Percentiles rank a stretch among this genome's conserved stretches.
These are phyloP conservation scores for Ballota nigra DNA, from an alignment of 257 asterid genomes.

Conservation along the genomic window DNA sequence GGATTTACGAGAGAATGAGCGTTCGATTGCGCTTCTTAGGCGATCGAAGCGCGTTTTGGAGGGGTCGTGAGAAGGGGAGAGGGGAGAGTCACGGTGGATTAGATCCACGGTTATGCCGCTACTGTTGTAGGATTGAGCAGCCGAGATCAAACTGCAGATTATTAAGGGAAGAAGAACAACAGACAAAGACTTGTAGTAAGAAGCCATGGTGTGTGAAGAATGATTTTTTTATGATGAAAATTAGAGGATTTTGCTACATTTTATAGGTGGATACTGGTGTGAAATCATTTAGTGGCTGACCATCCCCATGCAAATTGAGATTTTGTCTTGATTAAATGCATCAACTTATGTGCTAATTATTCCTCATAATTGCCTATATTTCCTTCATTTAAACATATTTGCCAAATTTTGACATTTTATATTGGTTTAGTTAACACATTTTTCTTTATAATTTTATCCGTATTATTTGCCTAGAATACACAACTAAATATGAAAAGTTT, in stretches of 20 bases:
- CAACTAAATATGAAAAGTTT: too few species aligned
- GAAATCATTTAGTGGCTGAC: not conserved
- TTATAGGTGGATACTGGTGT: not conserved
- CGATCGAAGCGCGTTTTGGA: not conserved
- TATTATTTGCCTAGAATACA: too few species aligned
- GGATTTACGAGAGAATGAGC: conserved; percentile 28
- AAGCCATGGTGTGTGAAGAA: not conserved
- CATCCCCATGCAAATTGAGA: too few species aligned
- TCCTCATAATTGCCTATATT: too few species aligned
- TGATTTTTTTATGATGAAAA: not conserved
- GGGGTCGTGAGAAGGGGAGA: conserved; percentile 26
- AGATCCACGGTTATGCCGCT: conserved; percentile 51
- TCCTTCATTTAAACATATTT: too few species aligned
- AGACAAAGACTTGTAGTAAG: not conserved
- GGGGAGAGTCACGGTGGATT: conserved; percentile 43
- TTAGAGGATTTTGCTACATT: not conserved
- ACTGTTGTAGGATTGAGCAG: not conserved
- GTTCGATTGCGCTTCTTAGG: not conserved
- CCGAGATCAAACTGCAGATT: not conserved
- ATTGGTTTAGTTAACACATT: too few species aligned
- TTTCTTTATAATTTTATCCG: too few species aligned
- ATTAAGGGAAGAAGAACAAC: not conserved
- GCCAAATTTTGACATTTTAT: too few species aligned
- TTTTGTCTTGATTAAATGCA: too few species aligned
- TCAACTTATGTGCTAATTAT: too few species aligned